Percentiles rank a stretch among this genome's conserved stretches.
These are phyloP conservation scores for Ustulina deusta DNA, from an alignment of 2,329 filamentous ascomycete genomes.

Conservation along the genomic window DNA sequence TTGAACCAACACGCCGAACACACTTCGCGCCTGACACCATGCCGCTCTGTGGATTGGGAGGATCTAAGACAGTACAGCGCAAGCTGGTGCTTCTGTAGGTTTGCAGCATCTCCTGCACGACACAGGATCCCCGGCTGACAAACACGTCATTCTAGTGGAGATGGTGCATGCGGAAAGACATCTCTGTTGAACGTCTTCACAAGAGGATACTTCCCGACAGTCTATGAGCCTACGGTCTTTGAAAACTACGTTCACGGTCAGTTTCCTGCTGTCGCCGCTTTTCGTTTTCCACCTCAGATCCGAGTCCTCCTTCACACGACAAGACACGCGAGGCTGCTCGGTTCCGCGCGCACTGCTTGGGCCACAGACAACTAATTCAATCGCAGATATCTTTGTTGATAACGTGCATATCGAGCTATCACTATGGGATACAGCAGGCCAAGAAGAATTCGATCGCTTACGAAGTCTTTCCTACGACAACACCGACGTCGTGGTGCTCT, in stretches of 20 bases:
- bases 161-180: slow-evolving; percentile 97
- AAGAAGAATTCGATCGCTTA: slow-evolving; percentile 98
- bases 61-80: slow-evolving; percentile 88
- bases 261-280: slow-evolving; percentile 45
- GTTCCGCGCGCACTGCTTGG: neutral
- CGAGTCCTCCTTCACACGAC: neutral
- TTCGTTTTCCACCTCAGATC: neutral
- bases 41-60: slow-evolving; percentile 69
- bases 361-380: slow-evolving; percentile 14
- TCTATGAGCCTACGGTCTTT: slow-evolving; percentile 98
- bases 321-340: neutral
- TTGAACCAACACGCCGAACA: slow-evolving; percentile 1
- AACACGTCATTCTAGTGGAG: slow-evolving; percentile 70
- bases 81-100: slow-evolving; percentile 94
- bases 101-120: slow-evolving; percentile 42
- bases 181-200: slow-evolving; percentile 98
- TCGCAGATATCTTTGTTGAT: slow-evolving; percentile 94
- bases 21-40: slow-evolving; percentile 11
- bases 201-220: slow-evolving; percentile 97
- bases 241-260: slow-evolving; percentile 98
- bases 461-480: slow-evolving; percentile 96
- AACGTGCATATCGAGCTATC: slow-evolving; percentile 97
- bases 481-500: slow-evolving; percentile 98
- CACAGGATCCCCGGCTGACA: slow-evolving; percentile 33
- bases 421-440: slow-evolving; percentile 97